phyloP scores from a whole-genome alignment of 208 protist genomes.

The Leishmania martiniquensis region DNA sequence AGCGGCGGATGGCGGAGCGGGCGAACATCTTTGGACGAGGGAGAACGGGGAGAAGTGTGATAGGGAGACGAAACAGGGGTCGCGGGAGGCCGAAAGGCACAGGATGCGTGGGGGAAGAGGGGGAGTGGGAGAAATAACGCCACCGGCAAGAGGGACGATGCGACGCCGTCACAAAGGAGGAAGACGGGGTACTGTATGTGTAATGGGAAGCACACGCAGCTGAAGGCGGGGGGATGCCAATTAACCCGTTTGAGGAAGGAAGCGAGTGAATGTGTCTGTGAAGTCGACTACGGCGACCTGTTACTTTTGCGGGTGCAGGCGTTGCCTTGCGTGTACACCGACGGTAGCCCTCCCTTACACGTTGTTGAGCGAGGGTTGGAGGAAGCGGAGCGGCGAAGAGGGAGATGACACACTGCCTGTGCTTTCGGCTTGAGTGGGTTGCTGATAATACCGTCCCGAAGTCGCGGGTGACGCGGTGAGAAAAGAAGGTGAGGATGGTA shows the following conservation, averaged over 20 bases:
- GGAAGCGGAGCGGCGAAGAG: background rate
- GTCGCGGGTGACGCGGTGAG: background rate
- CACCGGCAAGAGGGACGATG: no score
- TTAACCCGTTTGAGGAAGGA: background rate
- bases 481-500: background rate
- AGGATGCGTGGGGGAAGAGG: background rate
- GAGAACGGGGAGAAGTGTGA: background rate
- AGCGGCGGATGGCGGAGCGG: slow-evolving; percentile 59
- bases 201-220: background rate
- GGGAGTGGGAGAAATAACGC: background rate
- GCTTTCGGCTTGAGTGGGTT: background rate
- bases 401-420: background rate
- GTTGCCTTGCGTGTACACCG: background rate
- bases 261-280: background rate
- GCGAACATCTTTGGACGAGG: slow-evolving; percentile 52
- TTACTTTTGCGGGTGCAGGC: background rate
- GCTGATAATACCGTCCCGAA: background rate
- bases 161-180: background rate
- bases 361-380: background rate
- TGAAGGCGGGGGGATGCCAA: background rate
- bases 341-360: background rate
- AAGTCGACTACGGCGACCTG: background rate
- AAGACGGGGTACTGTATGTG: background rate
- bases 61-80: background rate
- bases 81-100: no score